Conservation (phyloP, 2,329 filamentous ascomycete species). For the Cladobotryum protrusum region DNA sequence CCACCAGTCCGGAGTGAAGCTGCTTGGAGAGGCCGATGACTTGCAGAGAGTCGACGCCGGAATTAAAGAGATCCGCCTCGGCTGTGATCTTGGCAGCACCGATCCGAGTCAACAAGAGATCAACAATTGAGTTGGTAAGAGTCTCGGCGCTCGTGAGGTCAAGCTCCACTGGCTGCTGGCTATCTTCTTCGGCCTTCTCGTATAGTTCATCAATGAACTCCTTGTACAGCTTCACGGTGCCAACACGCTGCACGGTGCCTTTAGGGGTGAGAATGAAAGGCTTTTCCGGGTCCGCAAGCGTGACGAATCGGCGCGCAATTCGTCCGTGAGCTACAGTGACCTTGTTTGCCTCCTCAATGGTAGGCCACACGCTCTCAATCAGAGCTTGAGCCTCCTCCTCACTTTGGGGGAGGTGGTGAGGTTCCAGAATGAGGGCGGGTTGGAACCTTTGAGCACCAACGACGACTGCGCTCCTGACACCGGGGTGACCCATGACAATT, state of each 20-base stretch:
- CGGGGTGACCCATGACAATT: slow-evolving; percentile 23
- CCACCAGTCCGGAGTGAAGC: slow-evolving; percentile 16
- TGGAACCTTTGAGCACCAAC: slow-evolving; percentile 42
- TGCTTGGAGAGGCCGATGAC: slow-evolving; percentile 23
- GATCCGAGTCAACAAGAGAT: slow-evolving; percentile 12
- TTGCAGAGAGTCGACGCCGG: slow-evolving; percentile 35
- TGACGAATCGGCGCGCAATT: slow-evolving; percentile 35
- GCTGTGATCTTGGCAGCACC: slow-evolving; percentile 15
- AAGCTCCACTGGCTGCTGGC: slow-evolving; percentile 14
- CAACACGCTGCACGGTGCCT: slow-evolving; percentile 38
- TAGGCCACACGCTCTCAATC: slow-evolving; percentile 38
- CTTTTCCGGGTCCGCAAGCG: slow-evolving; percentile 32
- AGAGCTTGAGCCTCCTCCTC: slow-evolving; percentile 21
- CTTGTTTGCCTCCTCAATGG: slow-evolving; percentile 36
- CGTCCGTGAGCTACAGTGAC: slow-evolving; percentile 40
- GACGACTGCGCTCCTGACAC: slow-evolving; percentile 26
- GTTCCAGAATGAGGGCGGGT: slow-evolving; percentile 43
- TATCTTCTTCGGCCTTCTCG: slow-evolving; percentile 20
- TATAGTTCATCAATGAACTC: slow-evolving; percentile 40
- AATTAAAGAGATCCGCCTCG: slow-evolving; percentile 31
- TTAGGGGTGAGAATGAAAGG: slow-evolving; percentile 41
- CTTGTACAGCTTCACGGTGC: slow-evolving; percentile 34
- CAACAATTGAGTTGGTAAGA: slow-evolving; percentile 20
- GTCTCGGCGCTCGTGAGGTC: slow-evolving; percentile 18
- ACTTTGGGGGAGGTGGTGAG: slow-evolving; percentile 22